phyloP scores from a whole-genome alignment of 129 eudicot species.

The Lactuca sativa region DNA sequence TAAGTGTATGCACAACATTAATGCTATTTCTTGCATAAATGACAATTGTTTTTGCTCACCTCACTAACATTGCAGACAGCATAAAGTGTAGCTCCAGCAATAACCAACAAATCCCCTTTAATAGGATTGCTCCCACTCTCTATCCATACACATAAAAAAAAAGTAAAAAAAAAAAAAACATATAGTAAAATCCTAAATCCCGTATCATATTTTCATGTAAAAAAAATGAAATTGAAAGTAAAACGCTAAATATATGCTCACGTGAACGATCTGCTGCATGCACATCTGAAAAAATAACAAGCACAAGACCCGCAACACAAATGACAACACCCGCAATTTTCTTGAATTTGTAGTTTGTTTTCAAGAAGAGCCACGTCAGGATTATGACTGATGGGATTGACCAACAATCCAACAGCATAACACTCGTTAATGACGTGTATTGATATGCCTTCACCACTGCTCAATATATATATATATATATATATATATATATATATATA shows the following conservation, averaged over 20 bases:
- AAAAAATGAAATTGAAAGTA: constrained; percentile 2
- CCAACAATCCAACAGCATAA: constrained; percentile 97
- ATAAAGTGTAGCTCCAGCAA: constrained; percentile 90
- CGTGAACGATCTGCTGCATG: constrained; percentile 83
- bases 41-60: constrained; percentile 40
- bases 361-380: constrained; percentile 82
- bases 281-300: constrained; percentile 79
- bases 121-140: constrained; percentile 70
- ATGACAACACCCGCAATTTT: constrained; percentile 65
- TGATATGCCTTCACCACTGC: constrained; percentile 98
- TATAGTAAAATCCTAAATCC: not conserved
- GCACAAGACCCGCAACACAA: constrained; percentile 79
- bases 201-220: not conserved
- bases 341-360: constrained; percentile 66
- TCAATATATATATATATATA: not conserved
- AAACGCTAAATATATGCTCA: constrained; percentile 30
- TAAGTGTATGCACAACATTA: not conserved
- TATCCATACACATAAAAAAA: constrained; percentile 20
- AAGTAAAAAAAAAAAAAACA: no score
- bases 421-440: constrained; percentile 89
- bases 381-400: constrained; percentile 81
- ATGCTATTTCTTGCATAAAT: not conserved
- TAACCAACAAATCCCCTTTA: constrained; percentile 71
- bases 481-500: no score
- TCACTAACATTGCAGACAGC: constrained; percentile 83